Evolutionary conservation across 164 flowering plant species (phyloP).

Genomic region (Piper longum): DNA sequence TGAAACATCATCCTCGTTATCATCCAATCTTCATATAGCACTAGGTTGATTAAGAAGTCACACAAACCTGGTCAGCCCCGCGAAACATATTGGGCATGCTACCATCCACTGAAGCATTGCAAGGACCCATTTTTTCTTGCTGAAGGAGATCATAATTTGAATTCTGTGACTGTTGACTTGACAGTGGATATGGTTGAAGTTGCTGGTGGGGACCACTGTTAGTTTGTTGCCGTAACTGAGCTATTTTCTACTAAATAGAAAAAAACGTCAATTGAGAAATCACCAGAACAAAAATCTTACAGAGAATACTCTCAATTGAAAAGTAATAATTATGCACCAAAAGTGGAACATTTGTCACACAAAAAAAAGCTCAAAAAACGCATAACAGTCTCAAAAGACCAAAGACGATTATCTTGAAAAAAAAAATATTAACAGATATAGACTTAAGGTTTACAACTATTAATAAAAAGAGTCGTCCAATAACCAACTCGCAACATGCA

Average conservation of each 20-base stretch:
- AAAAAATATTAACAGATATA: no score
- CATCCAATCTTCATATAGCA: no score
- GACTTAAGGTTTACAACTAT: no score
- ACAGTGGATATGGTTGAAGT: slow-evolving; percentile 66
- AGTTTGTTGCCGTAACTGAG: slow-evolving; percentile 61
- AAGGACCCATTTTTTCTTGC: slow-evolving; percentile 69
- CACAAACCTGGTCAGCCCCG: slow-evolving; percentile 82
- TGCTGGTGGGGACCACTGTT: slow-evolving; percentile 38
- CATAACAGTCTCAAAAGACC: no score
- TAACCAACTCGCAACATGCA: no score
- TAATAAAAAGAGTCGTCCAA: no score
- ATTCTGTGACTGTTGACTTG: slow-evolving; percentile 64
- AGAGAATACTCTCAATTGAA: slow-evolving; percentile 1
- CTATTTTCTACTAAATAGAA: slow-evolving; percentile 50
- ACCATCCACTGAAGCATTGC: slow-evolving; percentile 65
- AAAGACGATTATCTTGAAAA: no score
- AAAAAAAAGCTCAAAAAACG: no score
- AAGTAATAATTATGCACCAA: not conserved
- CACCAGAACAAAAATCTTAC: not conserved
- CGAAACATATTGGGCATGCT: slow-evolving; percentile 81
- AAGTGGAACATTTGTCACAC: no score
- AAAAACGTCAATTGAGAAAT: not conserved
- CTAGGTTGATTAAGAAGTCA: no score
- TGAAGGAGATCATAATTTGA: slow-evolving; percentile 62
- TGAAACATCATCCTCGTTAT: no score